A percentile compares a stretch with the other conserved stretches of the same genome.
Conservation (phyloP, 2,329 filamentous ascomycete species). For the Botrytis pseudocinerea region DNA sequence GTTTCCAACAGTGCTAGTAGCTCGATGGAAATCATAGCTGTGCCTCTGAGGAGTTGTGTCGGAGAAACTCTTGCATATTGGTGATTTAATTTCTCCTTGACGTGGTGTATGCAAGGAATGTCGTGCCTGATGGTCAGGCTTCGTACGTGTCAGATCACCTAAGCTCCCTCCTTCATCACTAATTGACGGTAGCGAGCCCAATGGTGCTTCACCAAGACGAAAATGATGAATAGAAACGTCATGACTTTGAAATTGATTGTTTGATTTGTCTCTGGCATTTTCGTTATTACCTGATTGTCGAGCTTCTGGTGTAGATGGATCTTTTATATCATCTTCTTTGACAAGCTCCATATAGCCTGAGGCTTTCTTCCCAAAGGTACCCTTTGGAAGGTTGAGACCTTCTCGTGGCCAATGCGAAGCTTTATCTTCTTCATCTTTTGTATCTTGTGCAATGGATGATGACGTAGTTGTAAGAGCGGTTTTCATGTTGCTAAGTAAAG, state of each 20-base stretch:
- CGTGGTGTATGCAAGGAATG: constrained; percentile 20
- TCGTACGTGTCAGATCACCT: constrained; percentile 9
- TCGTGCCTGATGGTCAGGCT: not conserved
- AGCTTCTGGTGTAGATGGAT: constrained; percentile 9
- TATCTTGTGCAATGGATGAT: constrained; percentile 19
- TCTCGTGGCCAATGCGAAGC: constrained; percentile 19
- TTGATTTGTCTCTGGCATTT: constrained; percentile 4
- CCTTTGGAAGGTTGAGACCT: constrained; percentile 1
- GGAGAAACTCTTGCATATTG: constrained; percentile 22
- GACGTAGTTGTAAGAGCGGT: constrained; percentile 17
- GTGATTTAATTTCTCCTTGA: constrained; percentile 16
- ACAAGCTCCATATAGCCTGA: not conserved
- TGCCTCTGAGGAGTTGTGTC: constrained; percentile 21
- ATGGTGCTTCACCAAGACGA: constrained; percentile 20
- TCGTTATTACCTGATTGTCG: not conserved
- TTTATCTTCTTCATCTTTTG: not conserved
- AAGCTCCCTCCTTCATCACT: constrained; percentile 16
- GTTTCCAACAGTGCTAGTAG: constrained; percentile 38
- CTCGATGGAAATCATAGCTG: constrained; percentile 24
- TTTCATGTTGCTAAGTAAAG: constrained; percentile 21
- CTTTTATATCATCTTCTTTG: not conserved
- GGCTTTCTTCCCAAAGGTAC: constrained; percentile 6
- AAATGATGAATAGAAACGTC: constrained; percentile 23
- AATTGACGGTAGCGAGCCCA: constrained; percentile 20
- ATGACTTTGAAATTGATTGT: constrained; percentile 1